phyloP scores from a whole-genome alignment of 192 early-diverging fungal species.

The Linnemannia zychae region DNA sequence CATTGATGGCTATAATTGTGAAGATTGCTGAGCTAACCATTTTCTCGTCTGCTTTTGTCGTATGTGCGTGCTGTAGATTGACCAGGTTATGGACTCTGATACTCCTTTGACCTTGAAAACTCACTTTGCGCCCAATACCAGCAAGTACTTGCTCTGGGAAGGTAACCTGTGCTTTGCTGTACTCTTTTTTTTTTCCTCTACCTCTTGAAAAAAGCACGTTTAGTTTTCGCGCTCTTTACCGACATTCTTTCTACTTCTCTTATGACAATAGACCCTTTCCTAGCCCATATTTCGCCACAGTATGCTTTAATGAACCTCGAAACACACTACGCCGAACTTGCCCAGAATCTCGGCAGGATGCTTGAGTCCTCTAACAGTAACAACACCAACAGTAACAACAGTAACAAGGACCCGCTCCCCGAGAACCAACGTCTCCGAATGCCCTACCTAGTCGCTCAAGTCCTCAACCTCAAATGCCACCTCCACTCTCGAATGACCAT shows the following conservation, averaged over 20 bases:
- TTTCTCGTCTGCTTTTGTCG: no score
- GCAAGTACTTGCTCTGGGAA: conserved; percentile 92
- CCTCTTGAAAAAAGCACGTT: background rate
- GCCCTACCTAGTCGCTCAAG: conserved; percentile 76
- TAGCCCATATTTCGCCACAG: conserved; percentile 84
- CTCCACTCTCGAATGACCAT: conserved; percentile 72
- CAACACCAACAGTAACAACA: no score
- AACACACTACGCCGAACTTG: conserved; percentile 71
- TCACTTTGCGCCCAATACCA: conserved; percentile 77
- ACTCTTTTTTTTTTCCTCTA: background rate
- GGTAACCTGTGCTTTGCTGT: conserved; percentile 55
- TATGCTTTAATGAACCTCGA: conserved; percentile 77
- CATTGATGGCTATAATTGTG: no score
- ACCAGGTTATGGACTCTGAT: conserved; percentile 64
- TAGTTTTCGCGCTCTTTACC: background rate
- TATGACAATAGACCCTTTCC: conserved; percentile 70
- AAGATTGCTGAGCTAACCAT: no score
- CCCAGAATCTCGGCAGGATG: conserved; percentile 64
- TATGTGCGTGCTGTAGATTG: no score
- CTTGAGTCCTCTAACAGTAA: no score
- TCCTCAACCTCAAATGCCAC: conserved; percentile 77
- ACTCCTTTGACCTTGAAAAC: conserved; percentile 62
- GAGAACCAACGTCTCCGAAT: conserved; percentile 78
- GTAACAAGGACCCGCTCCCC: conserved; percentile 64
- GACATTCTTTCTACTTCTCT: background rate